These are phyloP conservation scores for Diutina ranongensis DNA, from an alignment of 1,139 yeast species.

Conservation along the genomic window DNA sequence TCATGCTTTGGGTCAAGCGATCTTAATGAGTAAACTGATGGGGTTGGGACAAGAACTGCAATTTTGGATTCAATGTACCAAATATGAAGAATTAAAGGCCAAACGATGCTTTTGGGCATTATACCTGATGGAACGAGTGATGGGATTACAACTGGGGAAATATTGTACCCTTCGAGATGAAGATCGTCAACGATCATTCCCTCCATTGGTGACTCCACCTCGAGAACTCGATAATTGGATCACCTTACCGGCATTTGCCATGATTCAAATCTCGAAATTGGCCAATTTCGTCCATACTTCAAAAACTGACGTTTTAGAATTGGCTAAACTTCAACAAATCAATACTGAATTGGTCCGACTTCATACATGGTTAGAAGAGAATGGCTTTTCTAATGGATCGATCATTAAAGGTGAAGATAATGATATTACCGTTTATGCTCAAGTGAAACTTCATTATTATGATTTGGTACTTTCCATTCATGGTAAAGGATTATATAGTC, in stretches of 20 bases:
- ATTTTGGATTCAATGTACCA: conserved; percentile 9
- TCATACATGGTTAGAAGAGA: conserved; percentile 23
- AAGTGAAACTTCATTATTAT: conserved; percentile 30
- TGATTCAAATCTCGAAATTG: conserved; percentile 31
- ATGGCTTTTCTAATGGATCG: conserved; percentile 23
- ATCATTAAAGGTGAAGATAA: conserved; percentile 9
- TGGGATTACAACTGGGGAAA: conserved; percentile 47
- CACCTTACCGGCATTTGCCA: conserved; percentile 37
- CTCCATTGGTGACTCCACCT: conserved; percentile 18
- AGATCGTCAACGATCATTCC: conserved; percentile 23
- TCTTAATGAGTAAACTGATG: conserved; percentile 45
- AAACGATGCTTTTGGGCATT: conserved; percentile 48
- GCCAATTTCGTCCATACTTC: conserved; percentile 25
- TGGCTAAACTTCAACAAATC: conserved; percentile 23
- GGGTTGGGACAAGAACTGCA: conserved; percentile 26
- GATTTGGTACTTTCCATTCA: conserved; percentile 28
- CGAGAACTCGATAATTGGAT: conserved; percentile 36
- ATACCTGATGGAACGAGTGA: conserved; percentile 42
- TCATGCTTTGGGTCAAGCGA: conserved; percentile 43
- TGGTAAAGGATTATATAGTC: conserved; percentile 25
- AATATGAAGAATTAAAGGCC: conserved; percentile 39
- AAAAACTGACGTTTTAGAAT: conserved; percentile 17
- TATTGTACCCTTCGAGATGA: conserved; percentile 27
- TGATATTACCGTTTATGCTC: conserved; percentile 17
- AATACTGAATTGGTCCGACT: conserved; percentile 21